Conservation (phyloP, 192 early-diverging fungal genomes). For the Phlyctochytrium bullatum region DNA sequence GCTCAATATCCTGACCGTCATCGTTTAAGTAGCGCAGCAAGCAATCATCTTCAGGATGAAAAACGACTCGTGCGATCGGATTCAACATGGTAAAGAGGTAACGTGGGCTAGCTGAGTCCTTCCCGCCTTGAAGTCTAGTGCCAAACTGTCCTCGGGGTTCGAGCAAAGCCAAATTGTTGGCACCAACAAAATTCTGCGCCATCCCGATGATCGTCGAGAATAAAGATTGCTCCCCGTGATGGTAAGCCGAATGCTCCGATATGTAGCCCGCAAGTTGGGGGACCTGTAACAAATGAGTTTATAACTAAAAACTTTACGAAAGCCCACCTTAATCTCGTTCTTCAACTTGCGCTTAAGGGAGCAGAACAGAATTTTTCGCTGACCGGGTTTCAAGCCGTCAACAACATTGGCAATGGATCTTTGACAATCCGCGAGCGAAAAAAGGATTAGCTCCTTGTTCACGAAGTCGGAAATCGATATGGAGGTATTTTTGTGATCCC, state of each 20-base stretch:
- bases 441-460: constrained; percentile 91
- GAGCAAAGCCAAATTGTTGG: constrained; percentile 88
- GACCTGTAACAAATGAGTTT: constrained; percentile 38
- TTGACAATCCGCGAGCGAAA: constrained; percentile 90
- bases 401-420: constrained; percentile 92
- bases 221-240: constrained; percentile 91
- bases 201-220: constrained; percentile 82
- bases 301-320: constrained; percentile 23
- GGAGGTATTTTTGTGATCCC: constrained; percentile 73
- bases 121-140: constrained; percentile 83
- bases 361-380: constrained; percentile 90
- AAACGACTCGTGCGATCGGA: constrained; percentile 75
- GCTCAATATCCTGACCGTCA: constrained; percentile 87
- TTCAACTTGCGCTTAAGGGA: constrained; percentile 80
- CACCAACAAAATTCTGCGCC: constrained; percentile 94
- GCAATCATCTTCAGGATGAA: constrained; percentile 76
- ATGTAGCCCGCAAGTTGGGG: constrained; percentile 86
- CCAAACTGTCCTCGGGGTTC: constrained; percentile 90
- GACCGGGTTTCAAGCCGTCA: constrained; percentile 95
- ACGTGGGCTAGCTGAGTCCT: constrained; percentile 93
- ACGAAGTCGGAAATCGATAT: constrained; percentile 90
- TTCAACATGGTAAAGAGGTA: constrained; percentile 85
- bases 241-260: constrained; percentile 85
- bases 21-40: constrained; percentile 82
- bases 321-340: constrained; percentile 73